These are phyloP conservation scores for Sporothrix phasma DNA, from an alignment of 2,329 filamentous ascomycete genomes.

Conservation along the genomic window DNA sequence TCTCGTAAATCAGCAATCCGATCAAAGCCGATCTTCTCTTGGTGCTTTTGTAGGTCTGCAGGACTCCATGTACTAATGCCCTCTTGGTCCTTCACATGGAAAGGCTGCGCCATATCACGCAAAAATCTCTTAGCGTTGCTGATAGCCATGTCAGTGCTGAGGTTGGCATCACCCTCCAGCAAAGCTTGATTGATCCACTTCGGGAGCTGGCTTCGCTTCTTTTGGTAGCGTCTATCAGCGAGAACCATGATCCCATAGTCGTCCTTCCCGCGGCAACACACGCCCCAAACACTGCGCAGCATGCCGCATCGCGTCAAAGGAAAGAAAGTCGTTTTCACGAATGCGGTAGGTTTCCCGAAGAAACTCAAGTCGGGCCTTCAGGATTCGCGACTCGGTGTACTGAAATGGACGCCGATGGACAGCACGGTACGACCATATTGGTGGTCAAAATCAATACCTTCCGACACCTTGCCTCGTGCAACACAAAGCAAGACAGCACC, in stretches of 20 bases:
- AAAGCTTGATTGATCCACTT: slow-evolving; percentile 95
- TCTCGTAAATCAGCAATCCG: slow-evolving; percentile 52
- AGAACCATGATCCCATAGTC: slow-evolving; percentile 99
- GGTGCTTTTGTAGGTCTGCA: slow-evolving; percentile 45
- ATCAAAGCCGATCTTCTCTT: slow-evolving; percentile 63
- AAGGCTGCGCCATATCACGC: slow-evolving; percentile 84
- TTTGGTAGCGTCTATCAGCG: slow-evolving; percentile 85
- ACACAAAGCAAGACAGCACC: slow-evolving; percentile 91
- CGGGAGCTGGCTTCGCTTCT: slow-evolving; percentile 80
- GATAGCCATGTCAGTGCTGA: slow-evolving; percentile 93
- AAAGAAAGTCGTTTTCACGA: slow-evolving; percentile 92
- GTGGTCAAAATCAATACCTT: slow-evolving; percentile 98
- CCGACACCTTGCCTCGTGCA: slow-evolving; percentile 90
- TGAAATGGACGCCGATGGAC: slow-evolving; percentile 98
- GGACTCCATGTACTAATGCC: slow-evolving; percentile 71
- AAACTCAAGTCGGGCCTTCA: slow-evolving; percentile 92
- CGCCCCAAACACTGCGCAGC: slow-evolving; percentile 93
- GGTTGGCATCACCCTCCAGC: slow-evolving; percentile 72
- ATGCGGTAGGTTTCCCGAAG: slow-evolving; percentile 96
- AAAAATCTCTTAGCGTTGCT: slow-evolving; percentile 83
- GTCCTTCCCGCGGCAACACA: slow-evolving; percentile 88
- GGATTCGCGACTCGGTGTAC: slow-evolving; percentile 93
- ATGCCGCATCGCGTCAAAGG: slow-evolving; percentile 99
- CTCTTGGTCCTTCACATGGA: slow-evolving; percentile 72
- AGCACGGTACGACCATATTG: slow-evolving; percentile 94